Conservation (phyloP, 2,329 filamentous ascomycete species). For the Penicillium sp. region DNA sequence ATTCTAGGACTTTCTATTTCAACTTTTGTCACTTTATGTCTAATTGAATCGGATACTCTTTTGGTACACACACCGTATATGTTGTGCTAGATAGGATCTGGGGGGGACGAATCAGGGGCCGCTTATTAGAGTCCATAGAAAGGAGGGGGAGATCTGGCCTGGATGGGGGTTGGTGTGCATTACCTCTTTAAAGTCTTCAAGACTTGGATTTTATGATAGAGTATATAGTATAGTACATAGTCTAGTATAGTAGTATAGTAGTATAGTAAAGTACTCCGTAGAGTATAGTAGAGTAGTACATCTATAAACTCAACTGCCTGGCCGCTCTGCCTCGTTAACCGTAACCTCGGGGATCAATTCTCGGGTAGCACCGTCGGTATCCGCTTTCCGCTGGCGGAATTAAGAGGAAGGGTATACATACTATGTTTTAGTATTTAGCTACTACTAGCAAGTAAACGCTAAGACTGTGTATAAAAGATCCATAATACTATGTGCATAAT, state of each 20-base stretch:
- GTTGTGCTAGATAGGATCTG: neutral
- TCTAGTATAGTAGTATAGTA: neutral
- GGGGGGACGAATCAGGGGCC: slow-evolving; percentile 27
- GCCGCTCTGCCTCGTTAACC: slow-evolving; percentile 9
- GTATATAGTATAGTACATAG: no score
- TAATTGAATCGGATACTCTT: neutral
- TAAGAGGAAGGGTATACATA: neutral
- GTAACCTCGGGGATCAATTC: slow-evolving; percentile 26
- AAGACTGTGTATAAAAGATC: neutral
- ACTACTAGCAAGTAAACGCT: no score
- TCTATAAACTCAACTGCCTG: slow-evolving; percentile 3
- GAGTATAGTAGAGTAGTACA: neutral
- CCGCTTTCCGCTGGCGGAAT: slow-evolving; percentile 8
- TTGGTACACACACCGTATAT: neutral
- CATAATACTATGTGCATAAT: neutral
- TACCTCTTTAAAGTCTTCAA: neutral
- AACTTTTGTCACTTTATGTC: neutral
- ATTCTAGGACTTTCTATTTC: neutral
- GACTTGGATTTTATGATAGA: neutral
- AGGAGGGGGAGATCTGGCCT: slow-evolving; percentile 1
- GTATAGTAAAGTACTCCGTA: neutral
- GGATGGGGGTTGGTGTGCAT: neutral
- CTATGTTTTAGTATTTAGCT: no score
- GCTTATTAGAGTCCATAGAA: slow-evolving; percentile 25
- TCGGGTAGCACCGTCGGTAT: slow-evolving; percentile 28